phyloP scores from a whole-genome alignment of 768 basidiomycete species.

The Suillus spraguei region DNA sequence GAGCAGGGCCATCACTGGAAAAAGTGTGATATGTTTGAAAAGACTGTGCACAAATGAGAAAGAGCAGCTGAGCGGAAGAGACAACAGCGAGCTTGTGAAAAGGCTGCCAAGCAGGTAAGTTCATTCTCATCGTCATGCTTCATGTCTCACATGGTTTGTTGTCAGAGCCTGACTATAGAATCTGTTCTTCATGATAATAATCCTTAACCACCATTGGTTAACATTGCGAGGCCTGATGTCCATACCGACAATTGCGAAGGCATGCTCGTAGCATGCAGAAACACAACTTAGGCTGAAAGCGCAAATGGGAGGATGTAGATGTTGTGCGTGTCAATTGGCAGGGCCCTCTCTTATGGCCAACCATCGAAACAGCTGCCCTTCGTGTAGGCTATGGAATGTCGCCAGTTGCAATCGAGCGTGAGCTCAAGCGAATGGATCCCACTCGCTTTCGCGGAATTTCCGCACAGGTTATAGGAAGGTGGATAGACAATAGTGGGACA shows the following conservation, averaged over 20 bases:
- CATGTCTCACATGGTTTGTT: background rate
- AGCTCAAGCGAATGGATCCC: background rate
- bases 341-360: background rate
- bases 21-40: background rate
- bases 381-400: background rate
- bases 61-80: background rate
- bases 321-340: background rate
- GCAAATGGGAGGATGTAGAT: background rate
- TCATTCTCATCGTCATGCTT: background rate
- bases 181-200: background rate
- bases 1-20: background rate
- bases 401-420: background rate
- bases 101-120: background rate
- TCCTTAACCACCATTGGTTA: background rate
- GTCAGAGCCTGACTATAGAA: background rate
- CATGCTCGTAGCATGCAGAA: background rate
- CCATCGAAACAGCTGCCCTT: background rate
- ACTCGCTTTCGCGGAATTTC: background rate
- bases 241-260: background rate
- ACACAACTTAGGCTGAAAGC: background rate
- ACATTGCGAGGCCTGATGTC: background rate
- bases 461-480: background rate
- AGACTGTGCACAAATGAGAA: background rate
- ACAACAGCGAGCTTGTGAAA: background rate
- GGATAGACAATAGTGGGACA: background rate